Evolutionary conservation across 345 rosid genomes (phyloP), one percentile per base, ranked within the genome.

Genomic region (Hypericum androsaemum): DNA sequence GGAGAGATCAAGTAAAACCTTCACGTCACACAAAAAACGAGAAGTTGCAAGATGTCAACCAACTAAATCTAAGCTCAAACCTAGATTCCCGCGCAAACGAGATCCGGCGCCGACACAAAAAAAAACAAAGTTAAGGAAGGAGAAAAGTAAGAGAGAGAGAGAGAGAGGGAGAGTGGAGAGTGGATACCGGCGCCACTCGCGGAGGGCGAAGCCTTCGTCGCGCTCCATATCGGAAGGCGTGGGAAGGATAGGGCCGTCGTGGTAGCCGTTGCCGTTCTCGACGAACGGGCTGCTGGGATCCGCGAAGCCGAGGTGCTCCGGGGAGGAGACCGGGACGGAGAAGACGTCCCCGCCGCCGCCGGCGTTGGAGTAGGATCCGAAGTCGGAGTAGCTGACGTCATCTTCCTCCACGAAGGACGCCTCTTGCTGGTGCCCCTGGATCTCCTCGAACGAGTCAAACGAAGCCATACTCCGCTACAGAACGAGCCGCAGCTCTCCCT

Each of bases 111-210:
- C 32, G 32, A 22, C 32, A 22, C 32, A 4, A 22, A 22, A 22
- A 4, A 22, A 4, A 22, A 22, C 32, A 22, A 1, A 22, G 32
- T 22, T 22, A 22, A 22, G 32, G 53, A 65, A 65, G 51, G 7
- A n/a, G 52, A 36, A 49, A 13, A 36, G 15, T 28, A 62, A 12
- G 48, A 10, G 12, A 11, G 12, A 56, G 32, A 57, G 2, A 58
- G 37, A 32, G 37, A 48, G 40, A 28, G 6, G n/a, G 2, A 0
- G 7, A 16, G 47, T 48, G 46, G 36, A 41, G 57, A 52, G 86
- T 81, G n/a, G n/a, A n/a, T 48, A 84, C 94, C 85, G 83, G 35
- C 94, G 81, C 94, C 94, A 84, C 62, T 84, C 88, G 35, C 85
- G 85, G 43, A 84, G 77, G 46, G 77, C 80, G 40, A 48, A 66